Percentiles rank a stretch among this genome's conserved stretches.
Conservation (phyloP, 345 rosid species). For the Noccaea bulbosa region DNA sequence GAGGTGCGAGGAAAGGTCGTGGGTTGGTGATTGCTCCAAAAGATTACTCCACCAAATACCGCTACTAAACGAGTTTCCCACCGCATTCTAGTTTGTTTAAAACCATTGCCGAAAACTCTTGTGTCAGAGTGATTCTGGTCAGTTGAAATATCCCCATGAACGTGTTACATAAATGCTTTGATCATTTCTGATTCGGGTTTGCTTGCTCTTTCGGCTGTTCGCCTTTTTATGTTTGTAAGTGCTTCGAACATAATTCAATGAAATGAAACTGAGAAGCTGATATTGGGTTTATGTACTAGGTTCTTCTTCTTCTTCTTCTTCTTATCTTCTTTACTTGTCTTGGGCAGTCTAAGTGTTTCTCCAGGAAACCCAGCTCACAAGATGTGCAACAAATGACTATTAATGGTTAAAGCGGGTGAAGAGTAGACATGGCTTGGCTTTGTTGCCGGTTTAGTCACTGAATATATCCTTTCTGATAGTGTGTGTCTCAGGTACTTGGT, state of each 20-base stretch:
- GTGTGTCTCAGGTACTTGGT: too few species aligned
- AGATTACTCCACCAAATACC: conserved; percentile 95
- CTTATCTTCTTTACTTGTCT: conserved; percentile 23
- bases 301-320: background rate
- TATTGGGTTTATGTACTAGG: background rate
- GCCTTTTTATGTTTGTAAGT: conserved; percentile 27
- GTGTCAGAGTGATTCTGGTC: conserved; percentile 26
- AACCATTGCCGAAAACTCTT: conserved; percentile 5
- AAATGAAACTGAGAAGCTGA: conserved; percentile 31
- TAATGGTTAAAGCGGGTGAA: background rate
- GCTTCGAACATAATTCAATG: conserved; percentile 28
- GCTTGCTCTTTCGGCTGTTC: conserved; percentile 13
- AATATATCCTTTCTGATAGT: too few species aligned
- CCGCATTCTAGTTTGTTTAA: background rate
- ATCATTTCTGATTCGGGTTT: conserved; percentile 25
- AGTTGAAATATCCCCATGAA: conserved; percentile 24
- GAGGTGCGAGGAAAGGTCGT: conserved; percentile 95
- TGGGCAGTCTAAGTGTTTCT: conserved; percentile 27
- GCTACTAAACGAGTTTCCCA: conserved; percentile 54
- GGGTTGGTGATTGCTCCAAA: conserved; percentile 96
- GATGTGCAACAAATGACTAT: conserved; percentile 44
- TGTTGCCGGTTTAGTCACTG: too few species aligned
- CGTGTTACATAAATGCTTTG: conserved; percentile 22
- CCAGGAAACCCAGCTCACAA: conserved; percentile 54
- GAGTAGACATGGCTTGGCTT: background rate